Conservation (phyloP, 768 basidiomycete genomes). For the Basidioascus undulatus region DNA sequence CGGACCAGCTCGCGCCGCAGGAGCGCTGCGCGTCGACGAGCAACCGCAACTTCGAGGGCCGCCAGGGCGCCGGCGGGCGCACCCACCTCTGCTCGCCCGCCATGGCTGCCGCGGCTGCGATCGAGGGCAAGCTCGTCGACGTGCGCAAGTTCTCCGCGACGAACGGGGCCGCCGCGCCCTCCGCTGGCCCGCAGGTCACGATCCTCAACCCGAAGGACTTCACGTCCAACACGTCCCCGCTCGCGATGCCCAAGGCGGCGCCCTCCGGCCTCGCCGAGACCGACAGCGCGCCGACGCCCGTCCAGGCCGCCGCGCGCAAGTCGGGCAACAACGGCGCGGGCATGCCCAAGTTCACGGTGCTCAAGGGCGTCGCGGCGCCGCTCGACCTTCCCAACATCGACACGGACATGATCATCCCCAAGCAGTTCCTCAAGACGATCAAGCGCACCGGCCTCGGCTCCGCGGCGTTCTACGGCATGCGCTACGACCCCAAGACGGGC, state of each 20-base stretch:
- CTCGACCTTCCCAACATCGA: conserved; percentile 29
- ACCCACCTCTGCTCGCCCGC: conserved; percentile 76
- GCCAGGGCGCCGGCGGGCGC: conserved; percentile 62
- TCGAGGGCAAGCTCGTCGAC: conserved; percentile 63
- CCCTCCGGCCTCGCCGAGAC: conserved; percentile 11
- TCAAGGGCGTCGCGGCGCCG: conserved; percentile 14
- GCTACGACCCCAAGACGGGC: conserved; percentile 54
- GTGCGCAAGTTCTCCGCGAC: conserved; percentile 55
- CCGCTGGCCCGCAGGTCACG: conserved; percentile 29
- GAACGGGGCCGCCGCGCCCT: conserved; percentile 49
- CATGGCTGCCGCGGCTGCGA: conserved; percentile 76
- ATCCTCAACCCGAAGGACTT: not conserved
- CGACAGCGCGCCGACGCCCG: conserved; percentile 11
- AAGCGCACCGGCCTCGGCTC: conserved; percentile 68
- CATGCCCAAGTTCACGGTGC: conserved; percentile 13
- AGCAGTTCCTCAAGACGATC: conserved; percentile 78
- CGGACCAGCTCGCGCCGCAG: conserved; percentile 61
- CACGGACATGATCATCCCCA: conserved; percentile 85
- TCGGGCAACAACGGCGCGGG: conserved; percentile 5
- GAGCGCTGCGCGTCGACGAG: conserved; percentile 73
- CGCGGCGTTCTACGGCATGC: conserved; percentile 57
- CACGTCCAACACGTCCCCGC: not conserved
- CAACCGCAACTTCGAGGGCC: conserved; percentile 81
- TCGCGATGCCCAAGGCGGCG: conserved; percentile 4
- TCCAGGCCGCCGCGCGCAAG: conserved; percentile 13